Percentiles rank a stretch among this genome's conserved stretches.
phyloP scores from a whole-genome alignment of 2,329 filamentous ascomycete species.

The Scleromitrula shiraiana region DNA sequence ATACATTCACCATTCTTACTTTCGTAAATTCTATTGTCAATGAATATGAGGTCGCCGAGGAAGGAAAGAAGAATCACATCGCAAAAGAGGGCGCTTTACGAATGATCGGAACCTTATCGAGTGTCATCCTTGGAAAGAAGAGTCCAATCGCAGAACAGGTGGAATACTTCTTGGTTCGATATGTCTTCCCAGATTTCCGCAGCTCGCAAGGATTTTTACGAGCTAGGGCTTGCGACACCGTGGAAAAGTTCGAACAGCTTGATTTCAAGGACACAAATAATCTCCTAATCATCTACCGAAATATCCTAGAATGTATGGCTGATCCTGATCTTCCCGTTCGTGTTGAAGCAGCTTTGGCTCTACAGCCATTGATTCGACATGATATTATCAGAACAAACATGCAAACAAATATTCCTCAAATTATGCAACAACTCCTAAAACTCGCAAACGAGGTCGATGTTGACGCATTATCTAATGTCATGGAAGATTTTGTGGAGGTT shows the following conservation, averaged over 20 bases:
- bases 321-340: conserved; percentile 88
- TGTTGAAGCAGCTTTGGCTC: conserved; percentile 85
- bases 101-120: conserved; percentile 93
- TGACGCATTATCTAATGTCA: conserved; percentile 93
- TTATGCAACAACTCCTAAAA: conserved; percentile 98
- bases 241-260: conserved; percentile 96
- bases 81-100: conserved; percentile 94
- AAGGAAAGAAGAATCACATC: conserved; percentile 84
- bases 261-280: conserved; percentile 97
- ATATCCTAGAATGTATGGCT: conserved; percentile 95
- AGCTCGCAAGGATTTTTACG: conserved; percentile 87
- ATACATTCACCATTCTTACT: conserved; percentile 87
- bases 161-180: conserved; percentile 96
- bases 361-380: conserved; percentile 93
- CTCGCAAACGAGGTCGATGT: conserved; percentile 97
- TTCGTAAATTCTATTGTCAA: conserved; percentile 96
- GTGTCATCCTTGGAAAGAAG: conserved; percentile 95
- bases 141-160: conserved; percentile 96
- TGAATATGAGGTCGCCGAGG: conserved; percentile 76
- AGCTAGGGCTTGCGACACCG: conserved; percentile 89
- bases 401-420: conserved; percentile 96
- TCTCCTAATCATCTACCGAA: conserved; percentile 89
- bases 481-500: conserved; percentile 99
- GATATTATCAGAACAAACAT: conserved; percentile 90
- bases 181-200: conserved; percentile 96